These are phyloP conservation scores for Carpinus viminea DNA, from an alignment of 306 rosid species.

Conservation along the genomic window DNA sequence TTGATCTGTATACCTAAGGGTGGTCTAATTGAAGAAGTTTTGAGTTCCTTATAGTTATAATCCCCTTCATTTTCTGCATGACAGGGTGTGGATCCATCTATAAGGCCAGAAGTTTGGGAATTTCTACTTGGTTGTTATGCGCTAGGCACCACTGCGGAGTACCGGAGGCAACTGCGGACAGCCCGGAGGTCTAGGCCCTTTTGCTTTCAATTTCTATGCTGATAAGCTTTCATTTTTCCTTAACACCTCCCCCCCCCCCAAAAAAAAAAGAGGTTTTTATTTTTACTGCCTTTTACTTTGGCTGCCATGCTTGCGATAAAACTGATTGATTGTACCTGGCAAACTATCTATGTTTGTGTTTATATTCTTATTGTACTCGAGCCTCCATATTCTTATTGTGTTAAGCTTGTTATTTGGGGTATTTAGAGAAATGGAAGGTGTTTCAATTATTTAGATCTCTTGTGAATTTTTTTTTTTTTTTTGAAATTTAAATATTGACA, in stretches of 20 bases:
- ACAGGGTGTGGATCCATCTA: conserved; percentile 93
- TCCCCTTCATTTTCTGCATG: conserved; percentile 29
- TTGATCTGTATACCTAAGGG: conserved; percentile 14
- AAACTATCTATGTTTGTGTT: background rate
- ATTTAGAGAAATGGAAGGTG: background rate
- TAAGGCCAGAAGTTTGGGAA: conserved; percentile 93
- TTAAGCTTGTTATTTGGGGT: background rate
- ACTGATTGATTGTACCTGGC: background rate
- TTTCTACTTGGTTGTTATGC: conserved; percentile 91
- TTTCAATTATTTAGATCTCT: conserved; percentile 21
- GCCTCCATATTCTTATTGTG: background rate
- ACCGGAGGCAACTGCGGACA: conserved; percentile 64
- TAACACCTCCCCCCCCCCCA: no score
- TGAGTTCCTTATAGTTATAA: conserved; percentile 27
- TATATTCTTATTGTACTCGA: background rate
- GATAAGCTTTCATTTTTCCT: background rate
- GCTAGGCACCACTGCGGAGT: conserved; percentile 67
- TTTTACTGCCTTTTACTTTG: background rate
- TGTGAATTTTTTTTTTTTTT: background rate
- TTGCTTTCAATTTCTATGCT: conserved; percentile 2
- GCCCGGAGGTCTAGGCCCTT: conserved; percentile 70
- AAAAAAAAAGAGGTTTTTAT: no score
- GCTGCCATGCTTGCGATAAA: background rate
- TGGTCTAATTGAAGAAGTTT: conserved; percentile 4
- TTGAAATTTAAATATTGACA: conserved; percentile 25